These are phyloP conservation scores for Lactifluus pinguis DNA, from an alignment of 768 basidiomycete genomes.

Conservation along the genomic window DNA sequence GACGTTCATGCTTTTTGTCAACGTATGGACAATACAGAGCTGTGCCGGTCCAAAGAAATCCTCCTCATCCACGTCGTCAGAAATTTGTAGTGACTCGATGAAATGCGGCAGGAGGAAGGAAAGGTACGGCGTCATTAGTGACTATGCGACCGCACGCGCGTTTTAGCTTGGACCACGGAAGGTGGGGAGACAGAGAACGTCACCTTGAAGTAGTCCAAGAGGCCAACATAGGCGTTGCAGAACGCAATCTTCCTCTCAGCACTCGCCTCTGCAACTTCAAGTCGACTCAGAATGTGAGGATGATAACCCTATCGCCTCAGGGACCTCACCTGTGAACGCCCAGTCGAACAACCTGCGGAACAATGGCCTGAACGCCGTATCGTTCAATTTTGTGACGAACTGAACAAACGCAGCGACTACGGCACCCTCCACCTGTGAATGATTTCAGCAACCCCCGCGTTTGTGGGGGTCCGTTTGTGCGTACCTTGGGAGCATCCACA, in stretches of 20 bases:
- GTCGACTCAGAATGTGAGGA: not conserved
- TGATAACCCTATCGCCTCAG: not conserved
- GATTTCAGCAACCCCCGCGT: not conserved
- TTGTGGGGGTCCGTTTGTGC: not conserved
- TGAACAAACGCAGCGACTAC: conserved; percentile 74
- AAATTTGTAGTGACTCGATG: conserved; percentile 49
- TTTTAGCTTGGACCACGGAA: not conserved
- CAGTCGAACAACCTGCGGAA: conserved; percentile 92
- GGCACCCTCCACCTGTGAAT: conserved; percentile 39
- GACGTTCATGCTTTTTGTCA: conserved; percentile 60
- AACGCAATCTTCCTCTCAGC: conserved; percentile 57
- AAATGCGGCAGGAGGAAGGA: conserved; percentile 63
- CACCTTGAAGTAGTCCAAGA: conserved; percentile 88
- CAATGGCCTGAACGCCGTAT: conserved; percentile 80
- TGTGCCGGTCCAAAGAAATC: conserved; percentile 26
- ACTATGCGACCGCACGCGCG: conserved; percentile 40
- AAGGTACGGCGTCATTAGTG: conserved; percentile 88
- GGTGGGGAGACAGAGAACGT: not conserved
- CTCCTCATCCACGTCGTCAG: conserved; percentile 24
- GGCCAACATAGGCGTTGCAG: conserved; percentile 57
- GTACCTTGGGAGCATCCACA: conserved; percentile 22
- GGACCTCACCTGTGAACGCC: conserved; percentile 54
- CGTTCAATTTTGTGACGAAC: conserved; percentile 87
- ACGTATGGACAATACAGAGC: conserved; percentile 52
- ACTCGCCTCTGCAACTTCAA: conserved; percentile 21